Conservation (phyloP, 2,329 filamentous ascomycete species). For the Fusarium sp. region DNA sequence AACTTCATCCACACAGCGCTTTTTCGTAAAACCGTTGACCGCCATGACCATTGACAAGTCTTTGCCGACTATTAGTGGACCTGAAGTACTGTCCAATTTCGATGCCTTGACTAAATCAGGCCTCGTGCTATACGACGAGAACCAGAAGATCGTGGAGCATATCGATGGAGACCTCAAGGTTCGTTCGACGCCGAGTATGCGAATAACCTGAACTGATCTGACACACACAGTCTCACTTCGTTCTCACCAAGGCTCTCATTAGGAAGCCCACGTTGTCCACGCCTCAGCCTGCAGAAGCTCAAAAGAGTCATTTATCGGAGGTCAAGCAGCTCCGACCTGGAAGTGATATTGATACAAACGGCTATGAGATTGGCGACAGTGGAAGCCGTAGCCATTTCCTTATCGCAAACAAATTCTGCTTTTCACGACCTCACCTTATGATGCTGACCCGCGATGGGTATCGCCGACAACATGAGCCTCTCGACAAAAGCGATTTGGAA, state of each 20-base stretch:
- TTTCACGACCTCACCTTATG: constrained; percentile 13
- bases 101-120: constrained; percentile 7
- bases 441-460: constrained; percentile 9
- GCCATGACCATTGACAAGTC: background rate
- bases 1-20: too few relatives aligned
- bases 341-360: constrained; percentile 7
- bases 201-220: background rate
- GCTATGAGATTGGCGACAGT: background rate
- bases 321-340: background rate
- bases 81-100: background rate
- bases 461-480: constrained; percentile 2
- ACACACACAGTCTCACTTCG: constrained; percentile 1
- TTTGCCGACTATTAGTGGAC: background rate
- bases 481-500: background rate
- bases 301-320: too few relatives aligned
- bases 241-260: constrained; percentile 11
- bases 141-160: background rate
- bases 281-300: background rate
- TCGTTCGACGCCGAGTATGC: background rate
- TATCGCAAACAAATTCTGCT: constrained; percentile 14
- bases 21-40: too few relatives aligned
- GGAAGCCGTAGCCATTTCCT: background rate
- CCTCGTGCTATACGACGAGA: constrained; percentile 3
- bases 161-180: background rate
- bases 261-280: constrained; percentile 12